Evolutionary conservation across 164 flowering plant genomes (phyloP).

Genomic region (Tetrastigma voinierianum): DNA sequence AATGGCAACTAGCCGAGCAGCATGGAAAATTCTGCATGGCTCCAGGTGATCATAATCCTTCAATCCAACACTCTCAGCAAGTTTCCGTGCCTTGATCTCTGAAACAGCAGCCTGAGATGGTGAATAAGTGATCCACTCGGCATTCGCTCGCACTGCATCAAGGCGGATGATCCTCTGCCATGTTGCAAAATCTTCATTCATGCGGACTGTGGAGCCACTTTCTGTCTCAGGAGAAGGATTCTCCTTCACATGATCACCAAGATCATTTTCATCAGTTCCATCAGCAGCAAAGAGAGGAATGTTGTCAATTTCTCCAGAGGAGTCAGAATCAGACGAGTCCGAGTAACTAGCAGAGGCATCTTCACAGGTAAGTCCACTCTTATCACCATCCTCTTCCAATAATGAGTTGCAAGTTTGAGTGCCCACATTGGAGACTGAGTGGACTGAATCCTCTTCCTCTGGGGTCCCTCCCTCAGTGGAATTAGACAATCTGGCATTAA

Average conservation of each 20-base stretch:
- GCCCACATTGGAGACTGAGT: not conserved
- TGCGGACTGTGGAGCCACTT: constrained; percentile 19
- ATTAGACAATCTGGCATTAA: constrained; percentile 4
- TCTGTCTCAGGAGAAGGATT: constrained; percentile 23
- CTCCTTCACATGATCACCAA: constrained; percentile 16
- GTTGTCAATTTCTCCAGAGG: constrained; percentile 29
- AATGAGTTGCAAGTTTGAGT: not conserved
- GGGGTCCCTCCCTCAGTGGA: constrained; percentile 11
- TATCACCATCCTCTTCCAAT: constrained; percentile 15
- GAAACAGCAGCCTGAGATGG: constrained; percentile 65
- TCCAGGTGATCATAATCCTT: constrained; percentile 74
- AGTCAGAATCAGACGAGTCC: constrained; percentile 25
- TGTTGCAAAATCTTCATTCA: constrained; percentile 64
- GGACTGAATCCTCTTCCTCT: constrained; percentile 5
- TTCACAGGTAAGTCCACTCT: constrained; percentile 11
- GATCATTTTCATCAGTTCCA: constrained; percentile 30
- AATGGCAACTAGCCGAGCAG: constrained; percentile 84
- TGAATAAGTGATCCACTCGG: constrained; percentile 63
- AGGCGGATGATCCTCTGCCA: constrained; percentile 90
- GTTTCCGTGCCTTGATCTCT: constrained; percentile 44
- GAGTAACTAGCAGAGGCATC: constrained; percentile 17
- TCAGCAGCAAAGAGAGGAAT: constrained; percentile 25
- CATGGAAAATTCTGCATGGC: constrained; percentile 71
- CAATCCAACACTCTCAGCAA: constrained; percentile 66
- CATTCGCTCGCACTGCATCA: constrained; percentile 81